Base-by-base conservation (phyloP, 441 rosid species). In the Eruca vesicaria region DNA sequence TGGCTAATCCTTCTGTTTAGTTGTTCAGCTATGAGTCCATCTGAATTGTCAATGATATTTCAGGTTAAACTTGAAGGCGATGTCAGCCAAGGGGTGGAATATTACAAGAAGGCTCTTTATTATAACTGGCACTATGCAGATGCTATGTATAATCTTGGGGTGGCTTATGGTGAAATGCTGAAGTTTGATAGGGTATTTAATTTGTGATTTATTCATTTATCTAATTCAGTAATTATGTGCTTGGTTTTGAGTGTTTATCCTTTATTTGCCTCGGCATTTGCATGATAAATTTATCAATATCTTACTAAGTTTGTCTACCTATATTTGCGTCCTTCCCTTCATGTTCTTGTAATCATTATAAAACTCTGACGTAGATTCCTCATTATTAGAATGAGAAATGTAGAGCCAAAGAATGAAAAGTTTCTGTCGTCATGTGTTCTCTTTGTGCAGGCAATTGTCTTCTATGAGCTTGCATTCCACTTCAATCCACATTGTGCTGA, bases 91-190 rank as follows among this genome's bases (percentile, higher is more conserved):
- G 99, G 99, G 77, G 90, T 96, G 78, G 88, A 89, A 55, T 91
- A 88, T 84, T 96, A 96, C 93, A 93, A 96, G 85, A 96, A 89
- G 88, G 99, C 99, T 64, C 84, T 96, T 82, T 90, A 80, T 78
- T 96, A 93, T 78, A 96, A 96, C 81, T 96, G 99, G 99, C 99
- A 93, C 78, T 96, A 96, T 85, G 99, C 99, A 59, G 99, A 96
- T 86, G 98, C 99, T 53, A 96, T 96, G 99, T 96, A 96, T 82
- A 96, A 96, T 83, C 98, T 96, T 55, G 98, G 99, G 68, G 99
- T 96, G 81, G 99, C 99, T 74, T 96, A 93, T 88, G 99, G 99
- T 68, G 99, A 96, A 87, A 91, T 93, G 97, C 88, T 96, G 78
- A 93, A 93, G 84, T 86, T 89, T 77, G 99, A 96, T 64, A 86